Conservation (phyloP, 176 grass and related monocot species). For the Sorghum bicolor region DNA sequence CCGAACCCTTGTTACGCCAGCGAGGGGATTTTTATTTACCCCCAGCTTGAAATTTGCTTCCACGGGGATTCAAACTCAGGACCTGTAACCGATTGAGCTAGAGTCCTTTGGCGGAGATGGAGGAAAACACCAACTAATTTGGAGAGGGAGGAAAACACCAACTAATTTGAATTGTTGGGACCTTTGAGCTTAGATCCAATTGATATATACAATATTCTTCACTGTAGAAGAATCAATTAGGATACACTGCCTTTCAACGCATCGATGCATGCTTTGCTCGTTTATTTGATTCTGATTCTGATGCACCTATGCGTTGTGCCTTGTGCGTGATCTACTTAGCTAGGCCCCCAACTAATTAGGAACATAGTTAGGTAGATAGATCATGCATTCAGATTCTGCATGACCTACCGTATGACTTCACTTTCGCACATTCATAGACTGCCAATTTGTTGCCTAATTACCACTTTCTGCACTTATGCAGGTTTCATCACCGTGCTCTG, state of each 20-base stretch:
- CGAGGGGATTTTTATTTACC: no score
- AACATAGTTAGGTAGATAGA: not conserved
- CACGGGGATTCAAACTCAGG: no score
- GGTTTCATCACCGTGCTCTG: conserved; percentile 34
- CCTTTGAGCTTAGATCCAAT: not conserved
- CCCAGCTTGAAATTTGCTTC: no score
- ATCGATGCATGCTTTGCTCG: not conserved
- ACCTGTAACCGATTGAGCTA: no score
- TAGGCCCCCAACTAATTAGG: not conserved
- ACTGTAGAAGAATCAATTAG: not conserved
- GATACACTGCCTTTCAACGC: not conserved
- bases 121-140: no score
- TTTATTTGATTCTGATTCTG: not conserved
- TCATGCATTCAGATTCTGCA: not conserved
- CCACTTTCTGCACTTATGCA: conserved; percentile 16
- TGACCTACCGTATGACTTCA: not conserved
- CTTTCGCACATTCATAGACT: not conserved
- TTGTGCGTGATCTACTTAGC: not conserved
- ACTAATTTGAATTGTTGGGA: not conserved
- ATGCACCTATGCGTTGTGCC: not conserved
- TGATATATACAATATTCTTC: not conserved
- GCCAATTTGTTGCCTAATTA: not conserved
- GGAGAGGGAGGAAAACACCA: not conserved
- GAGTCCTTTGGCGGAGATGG: no score
- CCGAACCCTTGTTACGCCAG: no score